Evolutionary conservation across 371 early-diverging fungal species (phyloP), one percentile per base, ranked within the genome.

Genomic region (Mucor irregularis): DNA sequence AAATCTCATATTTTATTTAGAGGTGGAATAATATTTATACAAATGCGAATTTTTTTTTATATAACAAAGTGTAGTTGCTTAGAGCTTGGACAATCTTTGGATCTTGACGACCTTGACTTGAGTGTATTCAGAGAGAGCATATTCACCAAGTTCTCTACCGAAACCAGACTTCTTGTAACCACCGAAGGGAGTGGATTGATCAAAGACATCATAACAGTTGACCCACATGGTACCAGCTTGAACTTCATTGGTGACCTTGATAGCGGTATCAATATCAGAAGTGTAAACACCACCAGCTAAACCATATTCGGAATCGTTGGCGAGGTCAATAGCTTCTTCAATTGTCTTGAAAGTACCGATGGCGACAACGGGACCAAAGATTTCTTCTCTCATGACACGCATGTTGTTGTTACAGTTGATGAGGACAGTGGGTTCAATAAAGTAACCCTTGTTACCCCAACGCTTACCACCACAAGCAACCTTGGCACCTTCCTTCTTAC

Each of bases 351-450:
- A 93, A 26, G 88, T 87, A 56, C 77, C 69, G 33, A 93, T 86
- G 30, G 83, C 75, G 8, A 90, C 82, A 9, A 96, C 94, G 0
- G 96, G 96, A 5, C 96, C 96, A 80, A 96, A 96, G 46, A 94
- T 85, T 64, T 95, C 96, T 52, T 94, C 90, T 28, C 72, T 77
- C 62, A 88, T 88, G 22, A 96, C 68, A 5, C 72, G 71, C 67
- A 85, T 82, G 28, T 63, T 62, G 33, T 91, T 86, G 4, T 69
- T 54, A 48, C 91, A 89, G 53, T 89, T 72, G 46, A 63, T 64
- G 54, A 92, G 88, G 31, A 95, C 62, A 0, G 94, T 92, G 4
- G 95, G 94, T 51, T 83, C 70, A 52, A 91, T 73, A 68, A 81
- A 93, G 70, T 83, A 92, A 2, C 93, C 94, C 46, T 82, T 76